Base-by-base conservation (phyloP, 2,329 filamentous ascomycete species). In the Pestalotiopsis sp. region DNA sequence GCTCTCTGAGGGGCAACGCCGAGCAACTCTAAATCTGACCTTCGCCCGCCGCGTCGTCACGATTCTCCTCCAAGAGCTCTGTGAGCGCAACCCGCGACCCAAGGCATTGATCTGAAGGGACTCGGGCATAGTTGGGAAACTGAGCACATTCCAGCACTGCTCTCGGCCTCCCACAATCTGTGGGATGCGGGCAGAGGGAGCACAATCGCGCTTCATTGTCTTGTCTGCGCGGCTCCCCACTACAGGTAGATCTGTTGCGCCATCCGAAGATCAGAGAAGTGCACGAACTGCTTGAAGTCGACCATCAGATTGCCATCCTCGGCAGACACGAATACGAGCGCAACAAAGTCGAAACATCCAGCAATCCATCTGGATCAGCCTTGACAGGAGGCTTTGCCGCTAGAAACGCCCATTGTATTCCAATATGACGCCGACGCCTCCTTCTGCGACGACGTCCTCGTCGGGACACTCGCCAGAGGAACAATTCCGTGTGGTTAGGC, bases 401-500 rank as follows among this genome's bases (percentile, higher is more conserved):
- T 52, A 52, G 45, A 52, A 52, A n/a, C 7, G 20, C 45, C 20
- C 17, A n/a, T 3, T n/a, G 7, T 9, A 17, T 36, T 61, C 70
- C 77, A 81, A 68, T 70, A 93, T 94, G 92, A 90, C 90, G 70
- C 92, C 92, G 27, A 94, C 93, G 64, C 92, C 93, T 67, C 90
- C 92, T 23, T 94, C 92, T 38, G 93, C 92, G 66, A 91, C 90
- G 45, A 92, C 93, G 9, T 96, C 94, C 72, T 90, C 90, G 69
- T 89, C 92, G 72, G 87, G 84, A 27, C 91, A 92, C 71, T 97
- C 94, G 59, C 94, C 95, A 41, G 93, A 97, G 79, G 90, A 93
- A 66, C 92, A 95, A 73, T 97, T 93, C 77, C 90, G 93, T 74
- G 91, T 98, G 64, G 93, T 98, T 69, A 91, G 95, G 73, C 97